Conservation (phyloP, 495 filamentous ascomycete species). For the Schizothecium vesticola region DNA sequence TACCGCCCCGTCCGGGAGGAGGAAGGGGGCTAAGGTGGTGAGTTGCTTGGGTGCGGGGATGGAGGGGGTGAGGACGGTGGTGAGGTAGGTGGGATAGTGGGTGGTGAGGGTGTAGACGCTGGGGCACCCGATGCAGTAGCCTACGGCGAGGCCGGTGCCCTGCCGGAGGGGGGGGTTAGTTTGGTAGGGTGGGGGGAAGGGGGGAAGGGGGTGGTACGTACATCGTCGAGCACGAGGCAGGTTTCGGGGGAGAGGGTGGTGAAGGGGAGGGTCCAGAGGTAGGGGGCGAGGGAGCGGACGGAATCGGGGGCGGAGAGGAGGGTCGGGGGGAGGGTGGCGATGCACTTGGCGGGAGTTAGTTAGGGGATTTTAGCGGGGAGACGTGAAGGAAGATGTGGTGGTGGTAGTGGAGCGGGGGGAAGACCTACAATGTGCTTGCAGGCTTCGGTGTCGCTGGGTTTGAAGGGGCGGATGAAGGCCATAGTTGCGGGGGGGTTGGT, state of each 20-base stretch:
- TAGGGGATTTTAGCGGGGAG: background rate
- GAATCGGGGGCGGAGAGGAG: constrained; percentile 19
- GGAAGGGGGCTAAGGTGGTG: constrained; percentile 19
- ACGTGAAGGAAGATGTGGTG: too few relatives aligned
- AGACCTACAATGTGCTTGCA: constrained; percentile 32
- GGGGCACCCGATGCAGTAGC: constrained; percentile 38
- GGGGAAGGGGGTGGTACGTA: too few relatives aligned
- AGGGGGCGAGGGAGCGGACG: constrained; percentile 30
- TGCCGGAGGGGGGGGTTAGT: too few relatives aligned
- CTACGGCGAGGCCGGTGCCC: constrained; percentile 32
- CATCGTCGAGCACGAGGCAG: constrained; percentile 39
- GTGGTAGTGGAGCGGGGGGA: too few relatives aligned
- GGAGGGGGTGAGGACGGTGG: constrained; percentile 21
- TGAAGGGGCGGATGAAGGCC: constrained; percentile 12
- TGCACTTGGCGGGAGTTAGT: constrained; percentile 26
- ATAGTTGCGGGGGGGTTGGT: background rate
- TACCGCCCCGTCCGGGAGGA: constrained; percentile 6
- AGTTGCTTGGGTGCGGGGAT: constrained; percentile 22
- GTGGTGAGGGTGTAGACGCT: constrained; percentile 29
- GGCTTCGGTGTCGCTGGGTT: constrained; percentile 26
- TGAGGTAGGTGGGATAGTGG: constrained; percentile 28
- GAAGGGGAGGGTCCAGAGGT: constrained; percentile 43
- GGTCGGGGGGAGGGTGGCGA: constrained; percentile 35
- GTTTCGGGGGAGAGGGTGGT: constrained; percentile 32
- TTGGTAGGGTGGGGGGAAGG: too few relatives aligned